Evolutionary conservation across 2,329 filamentous ascomycete species (phyloP), one percentile per base, ranked within the genome.

Genomic region (Aureobasidium sp.): DNA sequence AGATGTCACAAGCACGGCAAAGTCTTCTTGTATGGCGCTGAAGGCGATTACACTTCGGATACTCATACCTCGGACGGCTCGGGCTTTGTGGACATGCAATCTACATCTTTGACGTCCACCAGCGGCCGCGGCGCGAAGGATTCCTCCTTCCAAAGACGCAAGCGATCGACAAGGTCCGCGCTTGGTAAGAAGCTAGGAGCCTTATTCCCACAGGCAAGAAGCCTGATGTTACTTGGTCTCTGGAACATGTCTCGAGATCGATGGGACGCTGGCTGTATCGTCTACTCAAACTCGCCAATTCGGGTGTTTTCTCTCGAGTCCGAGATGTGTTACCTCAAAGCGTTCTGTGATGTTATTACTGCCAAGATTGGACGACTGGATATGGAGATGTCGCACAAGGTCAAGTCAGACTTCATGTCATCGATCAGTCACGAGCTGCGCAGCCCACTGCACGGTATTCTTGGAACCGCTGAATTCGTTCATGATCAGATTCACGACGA

Each of bases 361-460:
- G 73, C 72, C 5, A 74, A 78, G 62, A 66, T 78, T 7, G 70
- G 73, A 41, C 66, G 75, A 7, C 66, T 78, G 10, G 72, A 74
- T 34, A 74, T 74, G 0, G 67, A 75, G 13, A 70, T 69, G 9
- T 71, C 74, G 5, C 78, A 81, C 41, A 75, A 75, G 57, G 75
- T 78, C 10, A 83, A 83, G 62, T 76, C 76, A 0, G 79, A 81
- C 13, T 80, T 83, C 47, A 76, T 83, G 16, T 77, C 77, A 0
- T 78, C 76, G 0, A 79, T 83, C 30, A 79, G 75, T 32, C 81
- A 83, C 65, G 81, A 83, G 63, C 70, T 83, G 8, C 72, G 79
- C 5, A 77, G 69, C 39, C 81, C 75, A 27, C 69, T 77, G 41
- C 81, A 78, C 59, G 79, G 76, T 36, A 77, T 78, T 42, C 71